Conservation (phyloP, 2,329 filamentous ascomycete species). For the Penicillium sclerotigenum region DNA sequence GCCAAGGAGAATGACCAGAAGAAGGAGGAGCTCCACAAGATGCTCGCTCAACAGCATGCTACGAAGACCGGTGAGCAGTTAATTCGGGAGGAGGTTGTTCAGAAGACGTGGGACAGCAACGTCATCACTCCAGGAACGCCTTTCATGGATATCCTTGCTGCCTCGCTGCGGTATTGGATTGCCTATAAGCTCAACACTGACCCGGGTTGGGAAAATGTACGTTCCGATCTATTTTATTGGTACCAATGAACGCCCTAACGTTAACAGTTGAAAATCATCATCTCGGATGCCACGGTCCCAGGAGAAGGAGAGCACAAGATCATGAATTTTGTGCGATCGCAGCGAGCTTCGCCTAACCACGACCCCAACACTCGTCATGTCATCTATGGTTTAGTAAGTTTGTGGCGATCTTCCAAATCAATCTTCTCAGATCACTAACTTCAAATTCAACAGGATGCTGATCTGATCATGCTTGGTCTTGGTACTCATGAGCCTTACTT, state of each 20-base stretch:
- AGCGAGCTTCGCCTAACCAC: constrained; percentile 83
- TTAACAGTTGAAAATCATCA: constrained; percentile 79
- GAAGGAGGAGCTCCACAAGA: constrained; percentile 80
- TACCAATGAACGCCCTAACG: constrained; percentile 21
- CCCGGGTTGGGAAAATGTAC: constrained; percentile 79
- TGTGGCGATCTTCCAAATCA: background rate
- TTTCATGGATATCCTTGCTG: constrained; percentile 94
- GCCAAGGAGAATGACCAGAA: constrained; percentile 91
- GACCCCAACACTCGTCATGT: constrained; percentile 97
- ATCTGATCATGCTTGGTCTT: constrained; percentile 97
- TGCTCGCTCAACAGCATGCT: constrained; percentile 75
- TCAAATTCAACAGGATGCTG: constrained; percentile 62
- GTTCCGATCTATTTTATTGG: constrained; percentile 2
- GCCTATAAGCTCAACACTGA: constrained; percentile 97
- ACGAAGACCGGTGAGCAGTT: constrained; percentile 59
- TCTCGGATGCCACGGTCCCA: constrained; percentile 95
- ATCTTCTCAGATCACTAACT: constrained; percentile 21
- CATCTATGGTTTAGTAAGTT: constrained; percentile 74
- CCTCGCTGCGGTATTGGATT: constrained; percentile 91
- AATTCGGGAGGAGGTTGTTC: constrained; percentile 59
- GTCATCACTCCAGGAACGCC: constrained; percentile 94
- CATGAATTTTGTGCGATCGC: constrained; percentile 95
- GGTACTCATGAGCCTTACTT: constrained; percentile 98
- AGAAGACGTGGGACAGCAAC: constrained; percentile 90
- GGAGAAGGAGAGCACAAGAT: constrained; percentile 99